Evolutionary conservation across 495 filamentous ascomycete species (phyloP), one percentile per base, ranked within the genome.

Genomic region (Stereocaulon alpinum): DNA sequence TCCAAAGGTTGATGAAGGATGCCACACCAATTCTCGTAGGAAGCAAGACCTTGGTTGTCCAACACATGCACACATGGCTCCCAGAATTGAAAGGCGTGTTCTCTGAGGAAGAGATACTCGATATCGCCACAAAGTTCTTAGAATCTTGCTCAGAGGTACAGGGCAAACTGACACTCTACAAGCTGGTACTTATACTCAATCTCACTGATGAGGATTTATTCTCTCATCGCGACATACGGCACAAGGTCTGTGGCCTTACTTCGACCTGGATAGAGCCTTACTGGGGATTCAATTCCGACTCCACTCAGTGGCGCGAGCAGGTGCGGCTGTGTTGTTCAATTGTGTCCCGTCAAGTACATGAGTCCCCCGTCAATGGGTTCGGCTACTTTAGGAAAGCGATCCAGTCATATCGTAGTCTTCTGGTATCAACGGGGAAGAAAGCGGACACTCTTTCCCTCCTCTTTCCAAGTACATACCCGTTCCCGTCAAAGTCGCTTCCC

Each of bases 11-110:
- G 63, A 97, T 99, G 90, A 82, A 82, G 60, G 93, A 89, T 66
- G 74, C 82, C 2, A 86, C 90, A 12, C 88, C 94, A 1, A 82
- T 89, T 44, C 70, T 96, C 50, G 85, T 99, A 37, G 93, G 93
- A 30, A 96, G 87, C 59, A 94, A 97, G 69, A 97, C 93, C 2
- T 72, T 99, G 37, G 87, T 94, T 6, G 91, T 97, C 18, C 93
- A 99, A 69, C 87, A 97, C 71, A 95, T 97, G 70, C 93, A 97
- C 68, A 85, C 87, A 2, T 97, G 93, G 93, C 74, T 99, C 12
- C 94, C 93, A 0, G 91, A 95, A 63, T 81, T 97, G 7, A 80
- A 81, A 4, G 81, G 83, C 15, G 76, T 91, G 40, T 79, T 99
- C 65, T 81, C 76, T 15, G 82, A 84, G 1, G 86, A 87, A 59